These are phyloP conservation scores for Kwoniella shandongensis DNA, from an alignment of 768 basidiomycete species.

Conservation along the genomic window DNA sequence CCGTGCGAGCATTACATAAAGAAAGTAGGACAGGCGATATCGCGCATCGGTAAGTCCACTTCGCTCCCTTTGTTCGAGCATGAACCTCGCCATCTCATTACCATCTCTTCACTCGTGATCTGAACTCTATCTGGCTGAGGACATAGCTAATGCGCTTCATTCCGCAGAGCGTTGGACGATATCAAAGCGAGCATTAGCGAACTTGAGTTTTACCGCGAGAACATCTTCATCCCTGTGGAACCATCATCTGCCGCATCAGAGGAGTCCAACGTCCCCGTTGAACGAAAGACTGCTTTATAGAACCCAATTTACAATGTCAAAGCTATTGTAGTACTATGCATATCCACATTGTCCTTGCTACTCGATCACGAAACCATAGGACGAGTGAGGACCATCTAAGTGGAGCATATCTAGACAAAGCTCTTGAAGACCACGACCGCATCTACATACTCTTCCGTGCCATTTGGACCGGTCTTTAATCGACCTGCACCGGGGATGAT, in stretches of 20 bases:
- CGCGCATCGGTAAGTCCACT: slow-evolving; percentile 37
- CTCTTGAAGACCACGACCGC: slow-evolving; percentile 81
- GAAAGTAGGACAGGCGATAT: slow-evolving; percentile 26
- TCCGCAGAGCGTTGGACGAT: slow-evolving; percentile 73
- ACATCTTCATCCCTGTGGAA: slow-evolving; percentile 63
- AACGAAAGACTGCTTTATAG: slow-evolving; percentile 31
- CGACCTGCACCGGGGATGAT: slow-evolving; percentile 64
- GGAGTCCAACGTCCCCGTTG: not conserved
- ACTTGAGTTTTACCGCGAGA: slow-evolving; percentile 73
- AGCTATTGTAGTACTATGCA: slow-evolving; percentile 86
- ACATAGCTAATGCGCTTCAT: no score
- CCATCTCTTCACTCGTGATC: no score
- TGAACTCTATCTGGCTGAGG: no score
- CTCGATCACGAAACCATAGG: no score
- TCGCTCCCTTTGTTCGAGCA: not conserved
- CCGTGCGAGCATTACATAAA: slow-evolving; percentile 23
- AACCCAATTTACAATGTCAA: slow-evolving; percentile 79
- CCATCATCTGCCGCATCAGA: not conserved
- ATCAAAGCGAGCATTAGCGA: slow-evolving; percentile 75
- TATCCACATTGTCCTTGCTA: slow-evolving; percentile 63
- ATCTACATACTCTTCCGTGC: slow-evolving; percentile 82
- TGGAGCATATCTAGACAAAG: no score
- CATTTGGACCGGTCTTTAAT: slow-evolving; percentile 64
- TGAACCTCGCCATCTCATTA: no score
- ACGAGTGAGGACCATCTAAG: no score